phyloP scores from a whole-genome alignment of 129 eudicot genomes.

The Flaveria linearis region DNA sequence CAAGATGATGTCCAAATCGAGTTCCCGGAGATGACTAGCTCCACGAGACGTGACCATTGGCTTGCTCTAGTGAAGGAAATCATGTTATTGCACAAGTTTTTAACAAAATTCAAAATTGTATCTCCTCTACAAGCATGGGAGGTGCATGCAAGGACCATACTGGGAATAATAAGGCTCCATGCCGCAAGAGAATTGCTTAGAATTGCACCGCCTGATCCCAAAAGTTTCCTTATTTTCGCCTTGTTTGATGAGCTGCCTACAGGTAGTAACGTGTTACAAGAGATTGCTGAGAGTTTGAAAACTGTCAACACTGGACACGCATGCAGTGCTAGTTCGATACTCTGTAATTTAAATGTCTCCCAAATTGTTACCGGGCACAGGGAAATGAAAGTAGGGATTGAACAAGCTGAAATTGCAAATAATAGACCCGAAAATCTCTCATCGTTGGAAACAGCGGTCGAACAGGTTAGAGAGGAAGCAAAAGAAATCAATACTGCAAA shows the following conservation, averaged over 20 bases:
- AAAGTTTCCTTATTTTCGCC: conserved; percentile 66
- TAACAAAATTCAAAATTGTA: conserved; percentile 50
- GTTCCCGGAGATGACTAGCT: conserved; percentile 92
- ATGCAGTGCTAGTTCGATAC: conserved; percentile 76
- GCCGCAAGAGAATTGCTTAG: conserved; percentile 96
- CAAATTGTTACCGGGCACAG: conserved; percentile 19
- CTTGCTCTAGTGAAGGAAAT: conserved; percentile 78
- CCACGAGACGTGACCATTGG: conserved; percentile 98
- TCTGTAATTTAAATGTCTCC: conserved; percentile 61
- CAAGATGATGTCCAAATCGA: conserved; percentile 69
- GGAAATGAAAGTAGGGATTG: conserved; percentile 28
- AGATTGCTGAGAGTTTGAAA: conserved; percentile 62
- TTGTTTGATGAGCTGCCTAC: conserved; percentile 79
- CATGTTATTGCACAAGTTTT: conserved; percentile 63
- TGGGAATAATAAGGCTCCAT: conserved; percentile 89
- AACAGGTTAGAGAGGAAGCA: conserved; percentile 76
- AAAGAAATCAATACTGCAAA: conserved; percentile 65
- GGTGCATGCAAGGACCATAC: conserved; percentile 79
- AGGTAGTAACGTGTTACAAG: conserved; percentile 72
- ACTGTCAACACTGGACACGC: conserved; percentile 48
- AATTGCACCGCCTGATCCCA: conserved; percentile 76
- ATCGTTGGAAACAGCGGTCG: conserved; percentile 56
- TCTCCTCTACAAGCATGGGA: conserved; percentile 69
- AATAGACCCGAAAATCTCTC: conserved; percentile 43
- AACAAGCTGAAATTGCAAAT: conserved; percentile 14